phyloP scores from a whole-genome alignment of 108 stramenopile genomes.

The Epithemia pelagica region DNA sequence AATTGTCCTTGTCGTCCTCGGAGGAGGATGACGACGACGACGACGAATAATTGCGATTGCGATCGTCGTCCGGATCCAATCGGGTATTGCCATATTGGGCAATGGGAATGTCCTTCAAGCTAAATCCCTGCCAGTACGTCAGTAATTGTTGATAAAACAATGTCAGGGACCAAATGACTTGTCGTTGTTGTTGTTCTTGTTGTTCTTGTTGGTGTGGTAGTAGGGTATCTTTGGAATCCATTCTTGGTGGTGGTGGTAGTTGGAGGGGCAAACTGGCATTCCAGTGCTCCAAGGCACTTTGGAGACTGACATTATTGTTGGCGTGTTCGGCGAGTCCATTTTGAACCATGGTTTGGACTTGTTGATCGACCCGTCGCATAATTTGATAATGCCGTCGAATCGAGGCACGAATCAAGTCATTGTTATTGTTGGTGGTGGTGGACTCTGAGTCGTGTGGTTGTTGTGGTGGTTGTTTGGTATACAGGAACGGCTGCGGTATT shows the following conservation, averaged over 20 bases:
- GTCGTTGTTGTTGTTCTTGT: neutral
- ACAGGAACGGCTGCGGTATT: neutral
- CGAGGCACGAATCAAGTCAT: neutral
- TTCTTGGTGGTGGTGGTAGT: no score
- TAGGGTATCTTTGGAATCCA: neutral
- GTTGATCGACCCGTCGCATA: neutral
- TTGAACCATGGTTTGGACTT: neutral
- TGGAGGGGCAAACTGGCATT: neutral
- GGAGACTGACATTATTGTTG: neutral
- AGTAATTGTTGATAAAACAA: conserved; percentile 29
- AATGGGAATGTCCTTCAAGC: neutral
- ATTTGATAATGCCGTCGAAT: neutral
- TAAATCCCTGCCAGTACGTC: conserved; percentile 38
- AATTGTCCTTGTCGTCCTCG: conserved; percentile 4
- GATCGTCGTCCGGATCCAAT: neutral
- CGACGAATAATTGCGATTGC: conserved; percentile 15
- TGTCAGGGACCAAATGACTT: conserved; percentile 7
- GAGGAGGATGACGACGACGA: neutral
- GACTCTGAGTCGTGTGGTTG: neutral
- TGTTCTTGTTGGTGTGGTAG: neutral
- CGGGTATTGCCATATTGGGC: neutral
- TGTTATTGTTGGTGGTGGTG: neutral
- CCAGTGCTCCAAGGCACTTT: neutral
- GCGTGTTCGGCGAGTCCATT: neutral
- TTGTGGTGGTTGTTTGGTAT: neutral